phyloP scores from a whole-genome alignment of 2,329 filamentous ascomycete species.

The Pseudocercospora musae region DNA sequence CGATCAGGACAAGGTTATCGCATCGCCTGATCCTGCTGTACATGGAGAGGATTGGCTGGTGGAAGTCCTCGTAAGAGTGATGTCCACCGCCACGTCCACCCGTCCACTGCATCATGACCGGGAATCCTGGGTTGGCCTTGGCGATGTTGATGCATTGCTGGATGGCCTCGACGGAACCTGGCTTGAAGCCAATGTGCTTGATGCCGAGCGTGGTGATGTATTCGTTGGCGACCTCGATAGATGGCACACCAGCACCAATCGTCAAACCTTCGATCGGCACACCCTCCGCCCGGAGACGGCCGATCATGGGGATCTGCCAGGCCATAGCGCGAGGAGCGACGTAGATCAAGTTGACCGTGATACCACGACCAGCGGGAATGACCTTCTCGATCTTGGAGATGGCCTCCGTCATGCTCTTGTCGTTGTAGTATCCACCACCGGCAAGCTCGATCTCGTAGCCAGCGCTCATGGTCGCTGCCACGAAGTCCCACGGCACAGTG shows the following conservation, averaged over 20 bases:
- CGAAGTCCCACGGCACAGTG: slow-evolving; percentile 88
- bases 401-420: slow-evolving; percentile 76
- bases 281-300: slow-evolving; percentile 75
- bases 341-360: slow-evolving; percentile 87
- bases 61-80: slow-evolving; percentile 94
- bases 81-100: slow-evolving; percentile 90
- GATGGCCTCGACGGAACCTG: slow-evolving; percentile 82
- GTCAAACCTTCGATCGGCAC: slow-evolving; percentile 89
- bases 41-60: slow-evolving; percentile 86
- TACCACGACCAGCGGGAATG: slow-evolving; percentile 81
- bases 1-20: slow-evolving; percentile 82
- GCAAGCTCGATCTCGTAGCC: slow-evolving; percentile 92
- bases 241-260: slow-evolving; percentile 89
- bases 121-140: slow-evolving; percentile 89
- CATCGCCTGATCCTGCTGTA: slow-evolving; percentile 82
- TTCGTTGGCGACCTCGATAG: slow-evolving; percentile 86
- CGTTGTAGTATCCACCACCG: slow-evolving; percentile 84
- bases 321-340: slow-evolving; percentile 84
- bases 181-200: slow-evolving; percentile 94
- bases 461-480: slow-evolving; percentile 87
- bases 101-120: slow-evolving; percentile 92
- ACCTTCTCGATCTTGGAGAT: slow-evolving; percentile 79
- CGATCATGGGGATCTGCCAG: slow-evolving; percentile 87
- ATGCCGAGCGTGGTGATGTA: slow-evolving; percentile 91
- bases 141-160: slow-evolving; percentile 89